These are phyloP conservation scores for Dipodascus geniculatus DNA, from an alignment of 805 yeast species.

Conservation along the genomic window DNA sequence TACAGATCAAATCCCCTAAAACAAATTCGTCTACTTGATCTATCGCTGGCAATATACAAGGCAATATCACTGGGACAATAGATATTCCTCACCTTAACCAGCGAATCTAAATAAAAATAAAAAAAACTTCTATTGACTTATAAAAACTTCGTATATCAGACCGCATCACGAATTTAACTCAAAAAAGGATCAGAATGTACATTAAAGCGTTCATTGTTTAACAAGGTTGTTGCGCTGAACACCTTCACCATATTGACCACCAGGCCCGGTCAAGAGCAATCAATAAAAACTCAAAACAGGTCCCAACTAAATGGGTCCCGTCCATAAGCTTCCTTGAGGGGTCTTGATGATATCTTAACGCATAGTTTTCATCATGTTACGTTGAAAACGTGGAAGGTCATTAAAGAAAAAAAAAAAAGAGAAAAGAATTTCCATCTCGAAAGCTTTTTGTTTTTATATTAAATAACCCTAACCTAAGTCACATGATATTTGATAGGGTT, in stretches of 20 bases:
- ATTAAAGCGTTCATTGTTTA: conserved; percentile 17
- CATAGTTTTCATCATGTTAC: conserved; percentile 22
- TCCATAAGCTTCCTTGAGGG: conserved; percentile 10
- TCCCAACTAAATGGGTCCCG: conserved; percentile 5
- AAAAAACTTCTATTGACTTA: too few relatives aligned
- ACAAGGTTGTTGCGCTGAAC: conserved; percentile 23
- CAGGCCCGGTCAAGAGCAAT: conserved; percentile 22
- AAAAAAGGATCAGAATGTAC: conserved; percentile 15
- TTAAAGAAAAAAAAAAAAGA: conserved; percentile 12
- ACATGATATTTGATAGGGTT: neutral
- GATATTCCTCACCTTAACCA: neutral
- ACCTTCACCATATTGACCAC: conserved; percentile 19
- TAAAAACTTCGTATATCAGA: too few relatives aligned
- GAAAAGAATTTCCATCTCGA: neutral
- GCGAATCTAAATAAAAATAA: neutral
- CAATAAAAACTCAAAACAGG: conserved; percentile 6
- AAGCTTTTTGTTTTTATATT: neutral
- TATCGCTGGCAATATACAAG: neutral
- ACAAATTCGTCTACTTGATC: neutral
- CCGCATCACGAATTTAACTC: neutral
- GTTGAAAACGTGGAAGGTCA: conserved; percentile 25
- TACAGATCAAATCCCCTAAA: too few relatives aligned
- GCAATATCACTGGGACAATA: neutral
- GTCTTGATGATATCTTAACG: conserved; percentile 14
- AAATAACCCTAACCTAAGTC: neutral